These are phyloP conservation scores for Nannochloris sp. DNA, from an alignment of 139 green algal genomes.

Conservation along the genomic window DNA sequence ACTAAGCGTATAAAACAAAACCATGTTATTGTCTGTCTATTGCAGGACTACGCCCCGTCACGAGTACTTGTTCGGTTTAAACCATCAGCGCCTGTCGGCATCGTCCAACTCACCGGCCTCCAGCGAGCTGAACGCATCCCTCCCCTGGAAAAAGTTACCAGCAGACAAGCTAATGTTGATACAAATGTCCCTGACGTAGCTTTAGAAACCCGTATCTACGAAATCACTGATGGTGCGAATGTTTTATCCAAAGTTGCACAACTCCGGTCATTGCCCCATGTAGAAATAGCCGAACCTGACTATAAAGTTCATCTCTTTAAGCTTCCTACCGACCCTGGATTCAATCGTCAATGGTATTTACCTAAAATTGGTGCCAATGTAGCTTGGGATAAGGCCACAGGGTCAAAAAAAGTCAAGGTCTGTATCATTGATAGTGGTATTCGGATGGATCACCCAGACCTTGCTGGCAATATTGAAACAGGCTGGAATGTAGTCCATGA, in stretches of 20 bases:
- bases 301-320: constrained; percentile 18
- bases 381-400: constrained; percentile 20
- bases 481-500: constrained; percentile 29
- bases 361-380: not conserved
- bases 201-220: too few species aligned
- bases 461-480: constrained; percentile 42
- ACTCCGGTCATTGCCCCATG: constrained; percentile 10
- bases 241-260: constrained; percentile 20
- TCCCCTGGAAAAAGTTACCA: too few species aligned
- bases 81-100: too few species aligned
- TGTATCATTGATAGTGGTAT: constrained; percentile 63
- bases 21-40: too few species aligned
- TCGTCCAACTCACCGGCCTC: too few species aligned
- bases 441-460: constrained; percentile 51
- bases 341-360: constrained; percentile 26
- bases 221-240: constrained; percentile 13
- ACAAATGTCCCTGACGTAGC: too few species aligned
- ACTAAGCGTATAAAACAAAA: too few species aligned
- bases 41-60: too few species aligned
- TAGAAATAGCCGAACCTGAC: constrained; percentile 24
- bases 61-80: too few species aligned
- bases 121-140: too few species aligned
- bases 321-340: constrained; percentile 15
- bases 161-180: too few species aligned
- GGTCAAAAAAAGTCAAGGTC: constrained; percentile 38